phyloP scores from a whole-genome alignment of 1,284 basidiomycete species.

The Exobasidium cylindrosporum region DNA sequence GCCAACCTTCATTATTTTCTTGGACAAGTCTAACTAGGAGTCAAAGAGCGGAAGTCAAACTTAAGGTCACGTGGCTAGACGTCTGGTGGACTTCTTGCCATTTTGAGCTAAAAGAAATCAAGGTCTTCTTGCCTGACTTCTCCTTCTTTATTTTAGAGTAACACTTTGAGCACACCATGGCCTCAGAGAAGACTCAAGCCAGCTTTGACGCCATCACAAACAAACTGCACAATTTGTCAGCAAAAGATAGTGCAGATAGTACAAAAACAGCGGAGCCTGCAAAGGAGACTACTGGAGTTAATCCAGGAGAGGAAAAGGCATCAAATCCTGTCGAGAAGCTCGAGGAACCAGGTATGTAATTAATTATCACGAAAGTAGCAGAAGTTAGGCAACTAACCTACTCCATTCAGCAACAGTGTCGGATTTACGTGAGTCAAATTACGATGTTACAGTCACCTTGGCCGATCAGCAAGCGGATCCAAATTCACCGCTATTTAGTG shows the following conservation, averaged over 20 bases:
- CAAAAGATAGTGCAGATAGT: background rate
- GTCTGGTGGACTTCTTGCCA: too few relatives aligned
- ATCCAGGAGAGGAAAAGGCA: background rate
- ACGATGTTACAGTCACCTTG: slow-evolving; percentile 74
- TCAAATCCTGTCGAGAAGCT: background rate
- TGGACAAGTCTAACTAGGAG: too few relatives aligned
- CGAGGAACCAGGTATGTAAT: background rate
- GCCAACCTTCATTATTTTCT: too few relatives aligned
- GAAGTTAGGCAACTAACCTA: background rate
- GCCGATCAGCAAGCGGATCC: slow-evolving; percentile 96
- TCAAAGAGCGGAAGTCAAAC: too few relatives aligned
- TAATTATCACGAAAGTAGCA: background rate
- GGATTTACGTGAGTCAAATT: slow-evolving; percentile 9
- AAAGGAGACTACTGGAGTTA: background rate
- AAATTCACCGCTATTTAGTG: slow-evolving; percentile 89
- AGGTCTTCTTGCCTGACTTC: too few relatives aligned
- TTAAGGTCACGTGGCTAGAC: too few relatives aligned
- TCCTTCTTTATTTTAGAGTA: background rate
- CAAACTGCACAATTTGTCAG: background rate
- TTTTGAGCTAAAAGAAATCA: too few relatives aligned
- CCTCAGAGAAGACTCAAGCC: background rate
- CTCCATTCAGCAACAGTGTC: background rate
- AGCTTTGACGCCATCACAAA: slow-evolving; percentile 2
- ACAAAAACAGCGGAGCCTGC: background rate
- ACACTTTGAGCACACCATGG: background rate